Evolutionary conservation across 2,329 filamentous ascomycete species (phyloP).

Genomic region (Colletotrichum melonis): DNA sequence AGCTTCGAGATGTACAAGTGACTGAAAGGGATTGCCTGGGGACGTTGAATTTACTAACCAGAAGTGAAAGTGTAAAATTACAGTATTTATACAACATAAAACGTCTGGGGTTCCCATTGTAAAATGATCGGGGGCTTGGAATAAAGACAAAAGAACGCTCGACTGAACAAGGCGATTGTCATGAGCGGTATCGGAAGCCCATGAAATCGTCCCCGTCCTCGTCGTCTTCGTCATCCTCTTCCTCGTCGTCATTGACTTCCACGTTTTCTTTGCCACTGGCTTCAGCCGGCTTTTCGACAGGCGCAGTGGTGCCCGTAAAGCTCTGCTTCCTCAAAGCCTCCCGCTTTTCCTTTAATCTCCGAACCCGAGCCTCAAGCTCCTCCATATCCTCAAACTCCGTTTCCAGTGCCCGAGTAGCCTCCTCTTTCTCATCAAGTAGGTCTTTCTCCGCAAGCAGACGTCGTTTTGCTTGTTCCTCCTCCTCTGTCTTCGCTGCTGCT

Average conservation of each 20-base stretch:
- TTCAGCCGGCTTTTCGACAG: conserved; percentile 28
- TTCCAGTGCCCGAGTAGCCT: conserved; percentile 78
- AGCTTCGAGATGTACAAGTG: neutral
- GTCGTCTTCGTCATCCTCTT: conserved; percentile 55
- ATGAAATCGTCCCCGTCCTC: conserved; percentile 68
- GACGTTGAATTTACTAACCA: conserved; percentile 24
- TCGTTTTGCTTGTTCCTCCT: conserved; percentile 61
- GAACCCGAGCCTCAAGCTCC: conserved; percentile 78
- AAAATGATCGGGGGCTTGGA: neutral
- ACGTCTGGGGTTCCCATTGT: neutral
- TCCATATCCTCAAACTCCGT: conserved; percentile 88
- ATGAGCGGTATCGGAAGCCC: conserved; percentile 63
- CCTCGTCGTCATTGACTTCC: conserved; percentile 44
- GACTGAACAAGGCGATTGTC: conserved; percentile 10
- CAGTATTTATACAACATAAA: conserved; percentile 31
- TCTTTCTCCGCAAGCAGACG: conserved; percentile 67
- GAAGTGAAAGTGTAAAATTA: conserved; percentile 26
- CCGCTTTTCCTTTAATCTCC: conserved; percentile 74
- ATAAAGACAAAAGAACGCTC: neutral
- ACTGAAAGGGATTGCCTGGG: neutral
- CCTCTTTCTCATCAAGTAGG: conserved; percentile 77
- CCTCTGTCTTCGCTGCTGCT: conserved; percentile 61
- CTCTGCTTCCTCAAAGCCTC: conserved; percentile 69
- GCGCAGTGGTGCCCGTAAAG: conserved; percentile 41
- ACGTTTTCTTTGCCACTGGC: conserved; percentile 43